Evolutionary conservation across 2,329 filamentous ascomycete genomes (phyloP).

Genomic region (Intubia oerlemansii): DNA sequence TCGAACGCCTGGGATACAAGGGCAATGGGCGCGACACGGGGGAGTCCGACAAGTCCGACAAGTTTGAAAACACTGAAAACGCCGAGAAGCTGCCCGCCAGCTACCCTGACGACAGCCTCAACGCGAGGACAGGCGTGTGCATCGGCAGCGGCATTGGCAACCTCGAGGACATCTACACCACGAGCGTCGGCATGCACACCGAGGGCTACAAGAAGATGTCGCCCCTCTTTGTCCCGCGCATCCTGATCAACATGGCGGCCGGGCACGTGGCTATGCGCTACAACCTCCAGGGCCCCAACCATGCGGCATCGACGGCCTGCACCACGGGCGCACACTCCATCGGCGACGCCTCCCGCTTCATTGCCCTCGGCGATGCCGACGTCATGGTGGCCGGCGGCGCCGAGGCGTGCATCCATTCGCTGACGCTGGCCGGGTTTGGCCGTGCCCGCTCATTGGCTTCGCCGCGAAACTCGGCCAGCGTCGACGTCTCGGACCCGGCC

Average conservation of each 20-base stretch:
- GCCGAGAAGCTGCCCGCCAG: conserved; percentile 1
- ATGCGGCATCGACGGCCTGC: conserved; percentile 82
- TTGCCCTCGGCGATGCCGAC: conserved; percentile 75
- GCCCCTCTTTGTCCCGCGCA: conserved; percentile 77
- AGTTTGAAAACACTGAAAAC: too few relatives aligned
- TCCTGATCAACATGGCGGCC: conserved; percentile 86
- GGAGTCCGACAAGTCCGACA: conserved; percentile 1
- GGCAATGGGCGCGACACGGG: not conserved
- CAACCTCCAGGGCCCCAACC: conserved; percentile 78
- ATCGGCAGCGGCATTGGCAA: conserved; percentile 92
- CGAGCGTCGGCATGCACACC: conserved; percentile 53
- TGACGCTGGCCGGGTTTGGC: conserved; percentile 82
- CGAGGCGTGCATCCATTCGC: conserved; percentile 86
- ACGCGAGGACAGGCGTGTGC: conserved; percentile 69
- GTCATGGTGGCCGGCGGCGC: conserved; percentile 93
- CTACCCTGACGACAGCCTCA: conserved; percentile 30
- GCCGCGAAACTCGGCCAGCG: not conserved
- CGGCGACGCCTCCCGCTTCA: conserved; percentile 82
- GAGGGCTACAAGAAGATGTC: conserved; percentile 82
- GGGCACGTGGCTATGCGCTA: conserved; percentile 89
- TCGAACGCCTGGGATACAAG: too few relatives aligned
- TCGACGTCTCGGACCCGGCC: conserved; percentile 7
- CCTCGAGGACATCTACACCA: conserved; percentile 73
- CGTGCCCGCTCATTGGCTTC: conserved; percentile 55
- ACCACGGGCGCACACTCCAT: conserved; percentile 91